These are phyloP conservation scores for Bisporella sp. DNA, from an alignment of 2,329 filamentous ascomycete genomes.

Conservation along the genomic window DNA sequence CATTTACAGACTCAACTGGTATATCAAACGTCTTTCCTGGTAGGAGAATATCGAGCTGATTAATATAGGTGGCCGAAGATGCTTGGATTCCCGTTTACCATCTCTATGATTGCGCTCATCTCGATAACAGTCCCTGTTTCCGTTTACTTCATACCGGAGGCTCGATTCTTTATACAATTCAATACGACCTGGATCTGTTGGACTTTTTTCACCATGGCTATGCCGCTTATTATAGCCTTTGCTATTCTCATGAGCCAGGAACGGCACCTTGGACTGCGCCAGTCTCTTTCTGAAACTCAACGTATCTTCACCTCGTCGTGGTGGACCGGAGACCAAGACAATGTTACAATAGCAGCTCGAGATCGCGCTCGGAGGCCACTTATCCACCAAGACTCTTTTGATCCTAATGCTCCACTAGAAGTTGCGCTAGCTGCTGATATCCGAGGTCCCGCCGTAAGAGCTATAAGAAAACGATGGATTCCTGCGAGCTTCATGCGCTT, in stretches of 20 bases:
- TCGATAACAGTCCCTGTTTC: slow-evolving; percentile 54
- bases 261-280: slow-evolving; percentile 53
- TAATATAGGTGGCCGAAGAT: slow-evolving; percentile 49
- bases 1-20: slow-evolving; percentile 63
- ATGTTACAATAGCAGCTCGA: slow-evolving; percentile 33
- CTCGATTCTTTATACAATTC: slow-evolving; percentile 48
- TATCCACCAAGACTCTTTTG: slow-evolving; percentile 25
- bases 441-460: slow-evolving; percentile 11
- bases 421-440: slow-evolving; percentile 22
- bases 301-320: slow-evolving; percentile 60
- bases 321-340: slow-evolving; percentile 51
- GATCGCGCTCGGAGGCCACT: slow-evolving; percentile 32
- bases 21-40: neutral
- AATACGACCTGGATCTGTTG: slow-evolving; percentile 64
- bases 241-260: slow-evolving; percentile 56
- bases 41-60: neutral
- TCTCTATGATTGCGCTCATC: slow-evolving; percentile 53
- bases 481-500: slow-evolving; percentile 63
- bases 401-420: slow-evolving; percentile 24
- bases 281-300: slow-evolving; percentile 58
- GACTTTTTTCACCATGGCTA: slow-evolving; percentile 64
- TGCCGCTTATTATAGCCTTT: slow-evolving; percentile 61
- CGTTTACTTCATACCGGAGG: slow-evolving; percentile 47
- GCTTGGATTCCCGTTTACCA: slow-evolving; percentile 57
- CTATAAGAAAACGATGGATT: slow-evolving; percentile 40